Conservation (phyloP, 2,329 filamentous ascomycete genomes). For the Apiospora phragmitis region DNA sequence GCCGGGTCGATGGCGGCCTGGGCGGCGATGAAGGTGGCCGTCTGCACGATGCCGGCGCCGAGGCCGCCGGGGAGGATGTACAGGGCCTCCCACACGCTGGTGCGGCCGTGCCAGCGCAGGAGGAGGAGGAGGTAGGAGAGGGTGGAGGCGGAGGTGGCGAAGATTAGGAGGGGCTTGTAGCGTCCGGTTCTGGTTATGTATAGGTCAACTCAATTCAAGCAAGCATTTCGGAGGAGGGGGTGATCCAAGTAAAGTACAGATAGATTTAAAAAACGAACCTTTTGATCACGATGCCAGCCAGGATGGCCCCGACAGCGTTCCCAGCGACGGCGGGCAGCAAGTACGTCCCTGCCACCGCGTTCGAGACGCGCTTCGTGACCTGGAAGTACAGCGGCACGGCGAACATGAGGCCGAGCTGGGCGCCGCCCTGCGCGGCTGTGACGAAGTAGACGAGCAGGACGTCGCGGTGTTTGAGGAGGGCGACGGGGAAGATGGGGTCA, state of each 20-base stretch:
- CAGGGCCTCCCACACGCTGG: conserved; percentile 38
- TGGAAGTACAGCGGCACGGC: conserved; percentile 55
- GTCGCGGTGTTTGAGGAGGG: conserved; percentile 37
- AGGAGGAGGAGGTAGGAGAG: conserved; percentile 12
- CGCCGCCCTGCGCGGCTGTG: conserved; percentile 28
- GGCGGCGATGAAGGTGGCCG: conserved; percentile 42
- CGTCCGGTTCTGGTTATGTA: conserved; percentile 33
- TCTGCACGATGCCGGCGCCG: conserved; percentile 41
- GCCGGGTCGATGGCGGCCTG: conserved; percentile 39
- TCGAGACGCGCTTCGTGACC: conserved; percentile 43
- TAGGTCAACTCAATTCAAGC: too few relatives aligned
- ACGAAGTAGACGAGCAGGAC: conserved; percentile 39
- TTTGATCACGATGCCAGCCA: conserved; percentile 44
- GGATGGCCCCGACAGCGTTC: conserved; percentile 49
- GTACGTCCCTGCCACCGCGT: conserved; percentile 42
- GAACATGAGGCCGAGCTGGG: conserved; percentile 40
- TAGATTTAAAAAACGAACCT: conserved; percentile 12
- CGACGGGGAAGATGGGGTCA: conserved; percentile 45
- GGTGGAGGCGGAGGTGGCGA: conserved; percentile 26
- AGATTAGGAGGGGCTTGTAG: conserved; percentile 42
- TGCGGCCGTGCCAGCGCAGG: conserved; percentile 42
- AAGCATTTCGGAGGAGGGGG: not conserved
- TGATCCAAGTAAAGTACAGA: too few relatives aligned
- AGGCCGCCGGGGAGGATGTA: conserved; percentile 47
- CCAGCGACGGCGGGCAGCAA: conserved; percentile 53